Conservation (phyloP, 164 flowering plant genomes). For the Nymphaea colorata region DNA sequence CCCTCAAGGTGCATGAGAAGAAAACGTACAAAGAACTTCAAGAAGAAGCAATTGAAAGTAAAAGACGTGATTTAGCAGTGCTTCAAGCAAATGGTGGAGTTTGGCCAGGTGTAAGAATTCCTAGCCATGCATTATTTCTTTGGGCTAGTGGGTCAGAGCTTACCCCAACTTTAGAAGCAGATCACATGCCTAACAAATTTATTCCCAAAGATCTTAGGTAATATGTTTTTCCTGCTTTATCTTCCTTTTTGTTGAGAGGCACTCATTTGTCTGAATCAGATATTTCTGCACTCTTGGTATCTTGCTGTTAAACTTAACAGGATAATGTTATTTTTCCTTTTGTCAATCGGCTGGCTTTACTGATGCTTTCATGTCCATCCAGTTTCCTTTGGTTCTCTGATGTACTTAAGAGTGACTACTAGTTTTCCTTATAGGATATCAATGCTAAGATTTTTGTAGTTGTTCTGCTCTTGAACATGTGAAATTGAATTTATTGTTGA, state of each 20-base stretch:
- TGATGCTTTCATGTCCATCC: too few relatives aligned
- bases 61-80: constrained; percentile 78
- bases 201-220: constrained; percentile 90
- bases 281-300: neutral
- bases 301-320: neutral
- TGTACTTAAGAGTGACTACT: too few relatives aligned
- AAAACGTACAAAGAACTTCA: constrained; percentile 82
- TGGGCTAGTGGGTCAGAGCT: constrained; percentile 97
- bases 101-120: constrained; percentile 88
- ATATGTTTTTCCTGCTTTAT: neutral
- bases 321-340: too few relatives aligned
- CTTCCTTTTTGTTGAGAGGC: neutral
- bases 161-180: constrained; percentile 57
- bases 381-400: too few relatives aligned
- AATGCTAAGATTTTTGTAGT: too few relatives aligned
- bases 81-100: constrained; percentile 74
- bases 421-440: too few relatives aligned
- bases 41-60: constrained; percentile 83
- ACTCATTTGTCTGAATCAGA: neutral
- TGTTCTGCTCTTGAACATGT: too few relatives aligned
- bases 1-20: constrained; percentile 71
- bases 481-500: too few relatives aligned
- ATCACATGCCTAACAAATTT: constrained; percentile 94
- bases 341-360: too few relatives aligned
- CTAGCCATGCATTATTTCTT: constrained; percentile 84